These are phyloP conservation scores for Mycena belliarum DNA, from an alignment of 768 basidiomycete species.

Conservation along the genomic window DNA sequence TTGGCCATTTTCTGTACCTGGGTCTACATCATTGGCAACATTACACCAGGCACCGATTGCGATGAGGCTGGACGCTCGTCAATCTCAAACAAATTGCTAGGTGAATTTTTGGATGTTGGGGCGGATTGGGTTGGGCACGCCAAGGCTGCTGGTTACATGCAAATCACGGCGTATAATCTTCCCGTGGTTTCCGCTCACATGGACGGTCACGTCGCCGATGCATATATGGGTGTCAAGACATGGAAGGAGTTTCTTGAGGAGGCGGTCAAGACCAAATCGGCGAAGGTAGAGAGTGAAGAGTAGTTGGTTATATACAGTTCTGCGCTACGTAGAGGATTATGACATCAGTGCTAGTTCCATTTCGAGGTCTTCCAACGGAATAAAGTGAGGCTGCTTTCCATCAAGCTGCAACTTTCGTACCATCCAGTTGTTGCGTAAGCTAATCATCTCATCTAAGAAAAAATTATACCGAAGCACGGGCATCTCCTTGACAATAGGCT, in stretches of 20 bases:
- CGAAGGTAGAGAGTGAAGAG: background rate
- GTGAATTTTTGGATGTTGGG: background rate
- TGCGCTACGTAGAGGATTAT: background rate
- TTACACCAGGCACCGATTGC: background rate
- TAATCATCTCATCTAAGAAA: constrained; percentile 10
- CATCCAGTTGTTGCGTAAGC: background rate
- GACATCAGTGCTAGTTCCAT: background rate
- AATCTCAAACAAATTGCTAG: background rate
- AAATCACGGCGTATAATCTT: background rate
- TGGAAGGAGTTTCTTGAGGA: background rate
- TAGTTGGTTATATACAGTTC: background rate
- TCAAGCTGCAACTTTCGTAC: background rate
- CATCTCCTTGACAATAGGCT: constrained; percentile 5
- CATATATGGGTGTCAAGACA: background rate
- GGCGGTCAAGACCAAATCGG: background rate
- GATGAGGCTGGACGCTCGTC: background rate
- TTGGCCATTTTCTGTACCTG: background rate
- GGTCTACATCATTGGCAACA: background rate
- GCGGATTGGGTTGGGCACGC: background rate
- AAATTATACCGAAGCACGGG: too few species aligned
- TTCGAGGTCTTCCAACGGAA: constrained; percentile 1
- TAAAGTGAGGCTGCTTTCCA: constrained; percentile 1
- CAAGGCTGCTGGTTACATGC: background rate
- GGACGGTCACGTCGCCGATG: background rate
- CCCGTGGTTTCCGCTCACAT: background rate